These are phyloP conservation scores for Isabelozyma heimii DNA, from an alignment of 805 yeast species.

Conservation along the genomic window DNA sequence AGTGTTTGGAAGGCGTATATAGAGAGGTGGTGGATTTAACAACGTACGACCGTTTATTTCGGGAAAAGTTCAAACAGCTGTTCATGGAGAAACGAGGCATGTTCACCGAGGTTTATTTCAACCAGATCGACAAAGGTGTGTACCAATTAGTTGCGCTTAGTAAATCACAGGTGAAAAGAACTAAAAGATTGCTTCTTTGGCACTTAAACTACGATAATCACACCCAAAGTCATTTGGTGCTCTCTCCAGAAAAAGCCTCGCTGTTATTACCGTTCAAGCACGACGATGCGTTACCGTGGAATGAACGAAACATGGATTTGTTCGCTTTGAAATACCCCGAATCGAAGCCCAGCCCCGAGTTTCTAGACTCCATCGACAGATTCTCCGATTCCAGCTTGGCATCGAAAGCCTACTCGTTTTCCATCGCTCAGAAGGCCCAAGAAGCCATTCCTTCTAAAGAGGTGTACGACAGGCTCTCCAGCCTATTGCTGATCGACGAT, in stretches of 20 bases:
- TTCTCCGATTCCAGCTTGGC: not conserved
- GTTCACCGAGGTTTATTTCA: slow-evolving; percentile 34
- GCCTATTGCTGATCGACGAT: not conserved
- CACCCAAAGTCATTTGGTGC: slow-evolving; percentile 11
- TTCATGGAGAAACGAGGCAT: slow-evolving; percentile 23
- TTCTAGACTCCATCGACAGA: not conserved
- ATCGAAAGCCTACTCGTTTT: not conserved
- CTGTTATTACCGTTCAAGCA: slow-evolving; percentile 25
- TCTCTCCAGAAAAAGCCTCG: slow-evolving; percentile 10
- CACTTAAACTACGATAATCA: slow-evolving; percentile 31
- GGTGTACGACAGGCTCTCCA: not conserved
- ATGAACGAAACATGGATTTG: slow-evolving; percentile 15
- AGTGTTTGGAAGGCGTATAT: slow-evolving; percentile 23
- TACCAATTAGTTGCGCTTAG: slow-evolving; percentile 32
- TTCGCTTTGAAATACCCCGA: slow-evolving; percentile 9
- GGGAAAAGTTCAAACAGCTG: slow-evolving; percentile 24
- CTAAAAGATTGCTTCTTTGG: slow-evolving; percentile 40
- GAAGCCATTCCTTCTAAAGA: not conserved
- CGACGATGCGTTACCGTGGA: slow-evolving; percentile 33
- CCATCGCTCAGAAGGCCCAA: not conserved
- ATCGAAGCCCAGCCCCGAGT: not conserved
- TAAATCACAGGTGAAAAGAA: slow-evolving; percentile 26
- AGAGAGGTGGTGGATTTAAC: slow-evolving; percentile 31
- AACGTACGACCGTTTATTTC: slow-evolving; percentile 21
- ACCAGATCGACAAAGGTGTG: slow-evolving; percentile 18